Base-by-base conservation (phyloP, 2,329 filamentous ascomycete species). In the Colletotrichum paranaense region DNA sequence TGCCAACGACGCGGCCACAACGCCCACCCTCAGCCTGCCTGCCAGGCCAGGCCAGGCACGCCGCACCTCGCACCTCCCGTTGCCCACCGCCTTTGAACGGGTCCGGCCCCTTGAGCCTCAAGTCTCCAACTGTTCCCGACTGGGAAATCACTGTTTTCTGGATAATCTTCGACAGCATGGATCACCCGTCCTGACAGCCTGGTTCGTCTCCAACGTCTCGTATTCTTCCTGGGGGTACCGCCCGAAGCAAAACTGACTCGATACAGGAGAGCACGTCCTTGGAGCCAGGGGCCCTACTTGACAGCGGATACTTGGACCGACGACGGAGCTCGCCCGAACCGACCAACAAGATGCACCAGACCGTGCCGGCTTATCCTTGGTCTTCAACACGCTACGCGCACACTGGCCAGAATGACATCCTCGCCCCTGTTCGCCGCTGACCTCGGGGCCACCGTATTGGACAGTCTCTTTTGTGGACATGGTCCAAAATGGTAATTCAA, bases 271-370 rank as follows among this genome's bases (percentile, higher is more conserved):
- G 70, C 70, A 70, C 62, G 60, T 62, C 56, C 70, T 46, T 56
- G 53, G 60, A 52, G 38, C 67, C 67, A 53, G 69, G 68, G 69
- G 24, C 42, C 42, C 46, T 24, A 70, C 60, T 73, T 73, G 70
- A 73, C 67, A 70, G 70, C 70, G 70, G 70, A 70, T 70, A 63
- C 70, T 67, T 73, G 56, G 60, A 73, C 70, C 70, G 70, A 70
- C 59, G 60, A 73, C 65, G 69, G 69, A 72, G 65, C 70, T 66
- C 67, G 60, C 46, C 70, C 67, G 67, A 73, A 65, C 70, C 35
- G 24, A 73, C 70, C 70, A 73, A 73, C 70, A 66, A 66, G 56
- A 73, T 28, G 24, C 67, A 30, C 19, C 26, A 62, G 26, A 9
- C 19, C 35, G 60, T 70, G 67, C 70, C 46, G 67, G 67, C 70